Evolutionary conservation across 2,329 filamentous ascomycete genomes (phyloP).

Genomic region (Paraphaeosphaeria sporulosa): DNA sequence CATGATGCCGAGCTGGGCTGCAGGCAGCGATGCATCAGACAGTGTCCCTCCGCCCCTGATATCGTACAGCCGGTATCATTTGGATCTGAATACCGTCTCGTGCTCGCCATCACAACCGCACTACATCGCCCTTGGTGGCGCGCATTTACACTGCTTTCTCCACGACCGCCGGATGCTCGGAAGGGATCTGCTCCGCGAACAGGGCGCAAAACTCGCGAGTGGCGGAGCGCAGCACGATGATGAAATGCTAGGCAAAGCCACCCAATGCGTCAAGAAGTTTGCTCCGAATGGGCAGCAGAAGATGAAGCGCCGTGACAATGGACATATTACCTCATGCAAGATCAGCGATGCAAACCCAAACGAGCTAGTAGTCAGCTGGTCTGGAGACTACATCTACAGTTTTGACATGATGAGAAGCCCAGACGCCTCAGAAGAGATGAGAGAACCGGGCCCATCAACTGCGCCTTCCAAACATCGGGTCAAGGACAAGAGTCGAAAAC

Average conservation of each 20-base stretch:
- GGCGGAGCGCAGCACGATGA: conserved; percentile 57
- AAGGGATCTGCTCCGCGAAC: conserved; percentile 63
- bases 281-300: conserved; percentile 66
- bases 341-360: conserved; percentile 74
- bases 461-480: conserved; percentile 28
- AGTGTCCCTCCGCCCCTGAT: conserved; percentile 70
- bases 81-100: conserved; percentile 73
- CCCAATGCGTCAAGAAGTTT: conserved; percentile 71
- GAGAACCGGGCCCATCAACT: conserved; percentile 23
- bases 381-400: conserved; percentile 70
- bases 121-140: conserved; percentile 74
- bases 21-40: conserved; percentile 52
- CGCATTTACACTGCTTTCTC: conserved; percentile 72
- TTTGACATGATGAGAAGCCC: conserved; percentile 69
- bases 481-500: conserved; percentile 56
- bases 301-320: conserved; percentile 63
- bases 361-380: conserved; percentile 74
- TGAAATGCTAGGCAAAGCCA: conserved; percentile 65
- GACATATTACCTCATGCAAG: conserved; percentile 74
- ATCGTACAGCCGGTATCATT: conserved; percentile 68
- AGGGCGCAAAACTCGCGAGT: conserved; percentile 57
- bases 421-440: conserved; percentile 58
- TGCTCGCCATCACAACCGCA: conserved; percentile 72
- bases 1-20: conserved; percentile 34
- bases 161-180: conserved; percentile 74